A percentile compares a stretch with the other conserved stretches of the same genome.
Conservation (phyloP, 495 filamentous ascomycete genomes). For the Durotheca rogersii region DNA sequence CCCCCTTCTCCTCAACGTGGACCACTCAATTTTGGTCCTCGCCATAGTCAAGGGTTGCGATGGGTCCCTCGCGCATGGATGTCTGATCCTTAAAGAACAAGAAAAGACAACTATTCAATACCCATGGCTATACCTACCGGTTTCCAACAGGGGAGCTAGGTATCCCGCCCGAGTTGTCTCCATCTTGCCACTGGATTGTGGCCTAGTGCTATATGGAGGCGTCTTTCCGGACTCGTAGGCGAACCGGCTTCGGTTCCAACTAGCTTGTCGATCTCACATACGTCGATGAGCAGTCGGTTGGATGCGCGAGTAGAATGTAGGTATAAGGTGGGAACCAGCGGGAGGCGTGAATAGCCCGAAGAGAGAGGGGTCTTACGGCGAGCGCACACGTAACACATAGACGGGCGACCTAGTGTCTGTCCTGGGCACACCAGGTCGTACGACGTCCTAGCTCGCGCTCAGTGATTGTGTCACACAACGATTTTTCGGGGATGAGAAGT, state of each 20-base stretch:
- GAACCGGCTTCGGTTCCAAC: slow-evolving; percentile 15
- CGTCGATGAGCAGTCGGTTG: neutral
- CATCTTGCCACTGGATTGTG: slow-evolving; percentile 29
- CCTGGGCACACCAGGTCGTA: slow-evolving; percentile 1
- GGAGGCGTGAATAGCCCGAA: neutral
- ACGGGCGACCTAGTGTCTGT: neutral
- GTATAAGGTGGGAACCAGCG: neutral
- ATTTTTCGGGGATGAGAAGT: neutral
- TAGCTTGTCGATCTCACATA: slow-evolving; percentile 11
- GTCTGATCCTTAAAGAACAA: slow-evolving; percentile 1
- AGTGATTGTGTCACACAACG: neutral
- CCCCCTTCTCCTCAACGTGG: neutral
- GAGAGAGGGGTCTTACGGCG: slow-evolving; percentile 1
- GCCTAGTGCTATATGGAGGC: slow-evolving; percentile 22
- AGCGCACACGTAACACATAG: slow-evolving; percentile 13
- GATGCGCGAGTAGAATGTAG: neutral
- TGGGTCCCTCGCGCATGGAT: slow-evolving; percentile 2
- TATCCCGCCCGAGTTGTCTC: slow-evolving; percentile 7
- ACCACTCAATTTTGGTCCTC: slow-evolving; percentile 2
- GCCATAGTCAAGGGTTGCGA: slow-evolving; percentile 15
- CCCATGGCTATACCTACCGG: slow-evolving; percentile 7
- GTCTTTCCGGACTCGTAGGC: slow-evolving; percentile 10
- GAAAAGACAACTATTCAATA: slow-evolving; percentile 9
- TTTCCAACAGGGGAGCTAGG: slow-evolving; percentile 5
- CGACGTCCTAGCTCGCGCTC: slow-evolving; percentile 3